These are phyloP conservation scores for Scheffersomyces lignicola DNA, from an alignment of 1,139 yeast species.

Conservation along the genomic window DNA sequence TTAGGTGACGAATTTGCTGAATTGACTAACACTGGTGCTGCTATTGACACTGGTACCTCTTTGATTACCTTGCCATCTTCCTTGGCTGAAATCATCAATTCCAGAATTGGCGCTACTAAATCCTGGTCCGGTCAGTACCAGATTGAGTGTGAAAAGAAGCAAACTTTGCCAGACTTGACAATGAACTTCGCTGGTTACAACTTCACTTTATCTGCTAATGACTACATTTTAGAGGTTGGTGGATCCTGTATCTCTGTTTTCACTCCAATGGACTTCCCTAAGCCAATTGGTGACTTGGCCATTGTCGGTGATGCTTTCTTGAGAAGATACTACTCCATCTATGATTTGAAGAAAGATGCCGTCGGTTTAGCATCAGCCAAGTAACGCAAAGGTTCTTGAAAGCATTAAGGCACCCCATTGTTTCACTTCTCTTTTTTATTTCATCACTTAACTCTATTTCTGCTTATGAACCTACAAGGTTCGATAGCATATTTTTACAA, in stretches of 20 bases:
- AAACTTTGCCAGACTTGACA: conserved; percentile 82
- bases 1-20: conserved; percentile 90
- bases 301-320: conserved; percentile 96
- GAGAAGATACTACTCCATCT: conserved; percentile 90
- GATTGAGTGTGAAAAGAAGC: conserved; percentile 84
- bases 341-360: conserved; percentile 85
- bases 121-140: conserved; percentile 97
- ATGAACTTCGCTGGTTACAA: conserved; percentile 86
- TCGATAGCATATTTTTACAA: no score
- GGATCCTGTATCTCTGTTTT: conserved; percentile 95
- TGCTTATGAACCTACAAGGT: no score
- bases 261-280: conserved; percentile 97
- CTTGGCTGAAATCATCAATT: conserved; percentile 89
- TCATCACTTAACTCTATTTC: no score
- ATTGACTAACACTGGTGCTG: conserved; percentile 86
- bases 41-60: conserved; percentile 97
- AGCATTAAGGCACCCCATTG: no score
- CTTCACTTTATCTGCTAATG: conserved; percentile 84
- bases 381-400: not conserved
- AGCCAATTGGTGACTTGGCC: conserved; percentile 94
- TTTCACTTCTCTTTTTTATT: no score
- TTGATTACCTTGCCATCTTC: conserved; percentile 92
- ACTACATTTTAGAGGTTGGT: conserved; percentile 88
- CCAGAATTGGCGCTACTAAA: conserved; percentile 95
- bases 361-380: conserved; percentile 86